Evolutionary conservation across 108 stramenopile species (phyloP), one percentile per base, ranked within the genome.

Genomic region (Mayamaea pseudoterrestris): DNA sequence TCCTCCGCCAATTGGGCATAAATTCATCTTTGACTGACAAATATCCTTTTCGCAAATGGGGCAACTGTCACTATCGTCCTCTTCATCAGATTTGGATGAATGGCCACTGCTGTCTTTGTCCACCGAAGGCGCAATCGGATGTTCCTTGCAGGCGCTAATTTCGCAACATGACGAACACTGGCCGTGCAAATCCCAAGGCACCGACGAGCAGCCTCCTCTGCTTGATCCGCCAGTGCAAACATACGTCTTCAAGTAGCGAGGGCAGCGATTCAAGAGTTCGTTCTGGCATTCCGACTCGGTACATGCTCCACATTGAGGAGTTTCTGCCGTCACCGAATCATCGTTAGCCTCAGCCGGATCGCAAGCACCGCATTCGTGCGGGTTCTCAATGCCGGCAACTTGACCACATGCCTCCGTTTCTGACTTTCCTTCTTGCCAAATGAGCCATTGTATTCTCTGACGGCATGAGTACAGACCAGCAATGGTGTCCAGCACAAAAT

Each of bases 181-280:
- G 12, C 50, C 50, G 26, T 47, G 34, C 28, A 44, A 25, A n/a
- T 30, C 22, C 82, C 82, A 83, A 9, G 69, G 69, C 3, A 29
- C 35, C 27, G 68, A 37, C 17, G 65, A 61, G 42, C 82, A 83
- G 17, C 82, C 82, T 31, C 74, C 74, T 25, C 40, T 67, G 40
- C 42, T 70, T 5, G 55, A n/a, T n/a, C 82, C 82, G 25, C 69
- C 59, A 4, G 55, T 68, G 47, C 82, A 83, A n/a, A 79, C 44
- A 46, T 64, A 83, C 20, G 73, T 69, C 27, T 65, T 27, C 16
- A 63, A 50, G 25, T 47, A 50, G 32, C 53, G 35, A 2, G 69
- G 74, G 35, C 82, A 83, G 9, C 60, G 57, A 54, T 83, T 83
- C 36, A 79, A 47, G 35, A 60, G 55, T 27, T 63, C 64, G 28